These are phyloP conservation scores for Metschnikowia vanudenii DNA, from an alignment of 805 yeast species.

Conservation along the genomic window DNA sequence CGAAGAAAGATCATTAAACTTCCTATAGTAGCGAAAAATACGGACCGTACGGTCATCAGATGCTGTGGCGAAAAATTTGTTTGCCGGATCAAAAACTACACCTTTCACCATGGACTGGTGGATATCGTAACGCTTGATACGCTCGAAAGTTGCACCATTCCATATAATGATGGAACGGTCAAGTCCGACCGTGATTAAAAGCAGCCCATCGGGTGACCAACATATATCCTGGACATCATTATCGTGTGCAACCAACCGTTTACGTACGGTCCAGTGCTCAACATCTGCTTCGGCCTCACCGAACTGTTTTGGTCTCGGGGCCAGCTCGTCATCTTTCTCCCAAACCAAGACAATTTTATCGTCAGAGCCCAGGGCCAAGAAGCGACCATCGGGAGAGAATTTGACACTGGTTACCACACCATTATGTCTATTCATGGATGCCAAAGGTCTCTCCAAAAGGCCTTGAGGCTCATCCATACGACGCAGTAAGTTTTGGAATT, in stretches of 20 bases:
- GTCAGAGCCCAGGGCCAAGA: conserved; percentile 92
- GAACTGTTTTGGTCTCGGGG: conserved; percentile 56
- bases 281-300: conserved; percentile 69
- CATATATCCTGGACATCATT: conserved; percentile 97
- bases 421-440: conserved; percentile 91
- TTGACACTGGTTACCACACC: conserved; percentile 95
- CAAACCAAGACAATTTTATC: conserved; percentile 88
- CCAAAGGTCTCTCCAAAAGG: conserved; percentile 52
- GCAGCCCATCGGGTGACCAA: conserved; percentile 94
- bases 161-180: conserved; percentile 91
- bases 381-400: conserved; percentile 89
- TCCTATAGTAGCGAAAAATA: conserved; percentile 78
- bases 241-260: conserved; percentile 92
- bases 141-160: conserved; percentile 90
- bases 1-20: conserved; percentile 44
- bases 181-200: conserved; percentile 89
- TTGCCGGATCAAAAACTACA: conserved; percentile 96
- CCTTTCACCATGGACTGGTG: conserved; percentile 97
- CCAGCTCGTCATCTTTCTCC: conserved; percentile 78
- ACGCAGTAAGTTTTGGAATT: conserved; percentile 1
- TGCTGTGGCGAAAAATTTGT: conserved; percentile 94
- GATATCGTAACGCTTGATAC: conserved; percentile 82
- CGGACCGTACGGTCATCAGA: conserved; percentile 93
- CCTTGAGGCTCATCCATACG: conserved; percentile 14
- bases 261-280: conserved; percentile 94